Percentiles rank a stretch among this genome's conserved stretches.
phyloP scores from a whole-genome alignment of 331 rosid species.

The Quercus phellos region DNA sequence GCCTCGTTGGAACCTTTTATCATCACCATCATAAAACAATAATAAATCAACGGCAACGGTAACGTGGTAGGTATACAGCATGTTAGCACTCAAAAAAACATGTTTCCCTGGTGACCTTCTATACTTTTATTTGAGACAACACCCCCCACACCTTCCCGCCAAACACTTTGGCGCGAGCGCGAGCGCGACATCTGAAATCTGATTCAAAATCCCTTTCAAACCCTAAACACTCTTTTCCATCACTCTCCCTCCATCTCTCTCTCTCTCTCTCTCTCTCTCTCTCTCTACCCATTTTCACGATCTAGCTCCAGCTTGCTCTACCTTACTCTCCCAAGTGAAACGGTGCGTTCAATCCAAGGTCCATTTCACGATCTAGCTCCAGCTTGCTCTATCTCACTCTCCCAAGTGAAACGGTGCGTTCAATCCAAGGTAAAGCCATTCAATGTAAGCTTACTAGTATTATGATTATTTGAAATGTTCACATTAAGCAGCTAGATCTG shows the following conservation, averaged over 20 bases:
- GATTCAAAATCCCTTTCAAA: neutral
- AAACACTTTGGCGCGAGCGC: constrained; percentile 18
- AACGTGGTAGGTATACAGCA: too few relatives aligned
- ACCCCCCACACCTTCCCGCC: constrained; percentile 19
- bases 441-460: neutral
- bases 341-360: neutral
- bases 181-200: constrained; percentile 9
- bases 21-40: too few relatives aligned
- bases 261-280: neutral
- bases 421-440: neutral
- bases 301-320: neutral
- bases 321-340: neutral
- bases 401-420: neutral
- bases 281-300: neutral
- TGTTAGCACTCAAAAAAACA: too few relatives aligned
- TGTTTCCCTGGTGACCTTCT: too few relatives aligned
- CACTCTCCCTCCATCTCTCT: too few relatives aligned
- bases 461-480: neutral
- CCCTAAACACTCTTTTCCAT: neutral
- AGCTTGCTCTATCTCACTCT: neutral
- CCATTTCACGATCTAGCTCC: neutral
- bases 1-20: too few relatives aligned
- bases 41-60: too few relatives aligned
- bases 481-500: neutral
- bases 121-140: neutral